These are phyloP conservation scores for Calonectria henricotiae DNA, from an alignment of 2,329 filamentous ascomycete genomes.

Conservation along the genomic window DNA sequence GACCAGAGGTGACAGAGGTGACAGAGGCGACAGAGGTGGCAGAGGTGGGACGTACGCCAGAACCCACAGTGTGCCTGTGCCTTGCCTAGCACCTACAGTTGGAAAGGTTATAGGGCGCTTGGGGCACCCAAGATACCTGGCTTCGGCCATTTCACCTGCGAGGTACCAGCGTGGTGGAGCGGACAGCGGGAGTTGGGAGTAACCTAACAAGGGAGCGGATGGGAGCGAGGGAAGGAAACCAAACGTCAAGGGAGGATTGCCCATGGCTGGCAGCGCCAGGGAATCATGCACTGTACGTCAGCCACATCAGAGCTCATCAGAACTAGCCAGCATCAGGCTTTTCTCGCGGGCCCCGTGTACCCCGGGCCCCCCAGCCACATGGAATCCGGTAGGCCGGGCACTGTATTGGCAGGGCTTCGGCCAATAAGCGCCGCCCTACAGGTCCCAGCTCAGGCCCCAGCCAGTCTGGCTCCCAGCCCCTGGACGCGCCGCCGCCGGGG, in stretches of 20 bases:
- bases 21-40: neutral
- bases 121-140: constrained; percentile 23
- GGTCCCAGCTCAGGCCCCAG: constrained; percentile 21
- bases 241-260: constrained; percentile 28
- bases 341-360: constrained; percentile 42
- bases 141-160: constrained; percentile 12
- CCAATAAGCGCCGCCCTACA: constrained; percentile 45
- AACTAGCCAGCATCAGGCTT: constrained; percentile 44
- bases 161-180: constrained; percentile 19
- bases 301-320: constrained; percentile 47
- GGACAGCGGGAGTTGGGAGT: constrained; percentile 22
- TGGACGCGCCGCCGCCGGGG: constrained; percentile 20
- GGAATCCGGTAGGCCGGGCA: constrained; percentile 41
- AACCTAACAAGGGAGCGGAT: constrained; percentile 20
- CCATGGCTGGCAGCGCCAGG: constrained; percentile 12
- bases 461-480: constrained; percentile 18
- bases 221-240: constrained; percentile 18
- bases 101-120: constrained; percentile 27
- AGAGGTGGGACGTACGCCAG: constrained; percentile 17
- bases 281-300: constrained; percentile 45
- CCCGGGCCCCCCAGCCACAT: constrained; percentile 46
- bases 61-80: constrained; percentile 18
- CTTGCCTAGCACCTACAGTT: constrained; percentile 20
- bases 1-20: neutral
- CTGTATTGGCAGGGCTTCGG: constrained; percentile 46